phyloP scores from a whole-genome alignment of 164 flowering plant species.

The Amborella trichopoda region DNA sequence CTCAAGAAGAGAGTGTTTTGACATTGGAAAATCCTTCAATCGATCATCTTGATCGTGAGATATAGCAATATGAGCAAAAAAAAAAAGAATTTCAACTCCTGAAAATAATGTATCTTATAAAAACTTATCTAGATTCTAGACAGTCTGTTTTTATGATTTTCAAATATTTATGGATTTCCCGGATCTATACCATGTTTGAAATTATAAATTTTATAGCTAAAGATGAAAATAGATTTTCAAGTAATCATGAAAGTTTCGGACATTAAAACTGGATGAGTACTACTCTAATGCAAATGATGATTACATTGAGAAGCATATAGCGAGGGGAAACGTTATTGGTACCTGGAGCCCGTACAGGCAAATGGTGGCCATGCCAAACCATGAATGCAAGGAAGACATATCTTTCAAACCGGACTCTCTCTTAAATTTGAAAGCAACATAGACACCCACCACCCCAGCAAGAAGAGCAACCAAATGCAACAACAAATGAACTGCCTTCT shows the following conservation, averaged over 20 bases:
- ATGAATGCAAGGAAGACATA: conserved; percentile 63
- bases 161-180: background rate
- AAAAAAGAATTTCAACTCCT: too few species aligned
- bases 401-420: conserved; percentile 15
- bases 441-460: conserved; percentile 49
- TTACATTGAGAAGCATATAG: background rate
- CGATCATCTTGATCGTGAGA: too few species aligned
- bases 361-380: conserved; percentile 72
- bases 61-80: too few species aligned
- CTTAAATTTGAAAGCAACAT: conserved; percentile 64
- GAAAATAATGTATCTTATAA: too few species aligned
- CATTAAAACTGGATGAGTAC: background rate
- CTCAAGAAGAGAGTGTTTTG: too few species aligned
- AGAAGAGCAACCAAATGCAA: conserved; percentile 32
- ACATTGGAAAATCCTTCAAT: too few species aligned
- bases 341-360: conserved; percentile 58
- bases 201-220: background rate
- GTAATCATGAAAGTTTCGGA: too few species aligned
- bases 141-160: too few species aligned
- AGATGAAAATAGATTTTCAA: background rate
- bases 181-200: background rate
- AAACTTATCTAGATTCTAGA: too few species aligned
- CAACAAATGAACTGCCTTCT: conserved; percentile 37
- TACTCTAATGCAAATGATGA: background rate
- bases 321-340: background rate